Evolutionary conservation across 2,329 filamentous ascomycete genomes (phyloP).

Genomic region (Colletotrichum spaethianum): DNA sequence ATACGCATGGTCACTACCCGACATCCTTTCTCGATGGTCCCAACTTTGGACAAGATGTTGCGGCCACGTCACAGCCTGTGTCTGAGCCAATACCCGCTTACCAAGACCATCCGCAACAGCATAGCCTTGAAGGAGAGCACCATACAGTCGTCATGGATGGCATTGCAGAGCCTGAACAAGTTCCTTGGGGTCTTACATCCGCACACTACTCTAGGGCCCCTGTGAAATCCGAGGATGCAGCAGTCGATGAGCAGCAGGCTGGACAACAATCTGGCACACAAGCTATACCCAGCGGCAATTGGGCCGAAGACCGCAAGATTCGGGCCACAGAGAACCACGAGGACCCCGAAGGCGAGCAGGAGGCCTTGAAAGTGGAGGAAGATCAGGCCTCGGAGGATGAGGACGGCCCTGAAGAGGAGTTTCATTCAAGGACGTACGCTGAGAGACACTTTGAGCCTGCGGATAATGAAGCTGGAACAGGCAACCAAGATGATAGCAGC

Average conservation of each 20-base stretch:
- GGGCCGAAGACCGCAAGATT: constrained; percentile 14
- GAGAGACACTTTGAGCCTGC: constrained; percentile 26
- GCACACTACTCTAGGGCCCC: constrained; percentile 4
- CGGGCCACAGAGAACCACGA: not conserved
- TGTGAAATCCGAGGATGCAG: not conserved
- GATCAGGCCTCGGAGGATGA: constrained; percentile 28
- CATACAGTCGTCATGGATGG: constrained; percentile 30
- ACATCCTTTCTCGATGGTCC: constrained; percentile 26
- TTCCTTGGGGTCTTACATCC: constrained; percentile 38
- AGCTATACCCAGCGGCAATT: constrained; percentile 12
- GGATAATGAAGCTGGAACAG: constrained; percentile 2
- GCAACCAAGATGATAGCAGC: constrained; percentile 4
- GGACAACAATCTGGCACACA: not conserved
- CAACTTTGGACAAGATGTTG: constrained; percentile 15
- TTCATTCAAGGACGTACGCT: constrained; percentile 14
- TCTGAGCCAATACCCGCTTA: constrained; percentile 15
- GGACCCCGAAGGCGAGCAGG: constrained; percentile 17
- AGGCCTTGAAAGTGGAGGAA: constrained; percentile 23
- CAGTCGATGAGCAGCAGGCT: not conserved
- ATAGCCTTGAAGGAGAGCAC: not conserved
- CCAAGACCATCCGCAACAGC: constrained; percentile 17
- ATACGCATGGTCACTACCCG: constrained; percentile 21
- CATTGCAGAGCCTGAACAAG: constrained; percentile 33
- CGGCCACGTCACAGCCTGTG: constrained; percentile 5
- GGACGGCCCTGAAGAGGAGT: constrained; percentile 22